Base-by-base conservation (phyloP, 2,329 filamentous ascomycete species). In the Trichophyton simii region DNA sequence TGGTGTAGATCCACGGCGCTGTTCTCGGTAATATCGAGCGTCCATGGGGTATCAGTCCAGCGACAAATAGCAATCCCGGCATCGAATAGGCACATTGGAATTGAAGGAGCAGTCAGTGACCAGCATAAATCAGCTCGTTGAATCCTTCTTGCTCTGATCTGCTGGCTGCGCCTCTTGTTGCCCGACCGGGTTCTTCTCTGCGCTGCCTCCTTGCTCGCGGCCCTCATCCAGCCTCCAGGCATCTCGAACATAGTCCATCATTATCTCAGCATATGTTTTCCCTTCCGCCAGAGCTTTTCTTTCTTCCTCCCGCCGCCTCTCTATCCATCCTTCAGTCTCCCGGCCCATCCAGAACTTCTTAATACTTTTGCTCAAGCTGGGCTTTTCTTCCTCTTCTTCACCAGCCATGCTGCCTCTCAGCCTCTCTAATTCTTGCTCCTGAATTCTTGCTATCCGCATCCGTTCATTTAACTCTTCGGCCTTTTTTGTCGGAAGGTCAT, bases 221-320 rank as follows among this genome's bases (percentile, higher is more conserved):
- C 64, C 63, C 61, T 66, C 64, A 25, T 64, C 66, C 66, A 64
- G 62, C 54, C 74, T 62, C 75, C 75, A 61, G 66, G 76, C 67
- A 70, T 73, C 75, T 31, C 71, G 74, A 0, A 70, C 72, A 71
- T 78, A 73, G 63, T 77, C 74, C 64, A 71, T 70, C 58, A 78
- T 78, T 70, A 78, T 69, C 70, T 75, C 73, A 0, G 73, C 71
- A 69, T 78, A 78, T 1, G 75, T 74, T 64, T 75, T 77, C 46
- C 70, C 69, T 58, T 69, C 64, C 46, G 65, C 66, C 28, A 71
- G 66, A 57, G 74, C 75, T 54, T 76, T 72, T 67, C 70, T 68
- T 61, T 68, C 73, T 61, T 77, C 75, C 50, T 70, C 71, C 42
- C 75, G 71, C 64, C 72, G 72, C 60, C 64, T 74, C 57, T 74